Base-by-base conservation (phyloP, 345 rosid genomes). In the Aethionema arabicum region DNA sequence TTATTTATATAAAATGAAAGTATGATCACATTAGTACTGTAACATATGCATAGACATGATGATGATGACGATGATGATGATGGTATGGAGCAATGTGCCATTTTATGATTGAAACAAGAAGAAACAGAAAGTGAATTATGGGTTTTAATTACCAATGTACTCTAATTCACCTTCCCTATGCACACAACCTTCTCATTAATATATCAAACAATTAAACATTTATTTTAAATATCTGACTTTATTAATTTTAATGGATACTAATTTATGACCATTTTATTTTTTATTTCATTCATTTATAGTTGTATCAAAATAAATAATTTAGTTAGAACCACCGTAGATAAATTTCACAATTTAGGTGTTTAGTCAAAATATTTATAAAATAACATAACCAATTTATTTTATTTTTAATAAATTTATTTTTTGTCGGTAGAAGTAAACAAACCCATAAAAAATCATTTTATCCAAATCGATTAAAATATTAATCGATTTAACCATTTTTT, bases 21-120 rank as follows among this genome's bases (percentile, higher is more conserved):
- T 53, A 43, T 54, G 61, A 8, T 37, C 13, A 61, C 30, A 69
- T 16, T n/a, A 53, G 50, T 52, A 55, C 45, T 58, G 45, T 21
- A 49, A 12, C 35, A 45, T 43, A 51, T 36, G 16, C 44, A 33
- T 11, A 59, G 41, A 43, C 12, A 61, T 5, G 12, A 14, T 43
- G 27, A 21, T 36, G 53, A 37, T 5, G 71, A 70, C 52, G 71
- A 70, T 74, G 61, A 35, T 50, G 67, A 52, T 39, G 59, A 44
- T 12, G 44, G 32, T 57, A 70, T 63, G 32, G 69, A 68, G 74
- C 65, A 68, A 50, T 78, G 76, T 56, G 74, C 73, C 74, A 52
- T 72, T 72, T 21, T 77, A 81, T 80, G 85, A 72, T 68, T 74
- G 80, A 68, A 69, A 43, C 56, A 56, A 43, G 75, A 57, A 72